These are phyloP conservation scores for Pyrenula aspistea DNA, from an alignment of 495 filamentous ascomycete species.

Conservation along the genomic window DNA sequence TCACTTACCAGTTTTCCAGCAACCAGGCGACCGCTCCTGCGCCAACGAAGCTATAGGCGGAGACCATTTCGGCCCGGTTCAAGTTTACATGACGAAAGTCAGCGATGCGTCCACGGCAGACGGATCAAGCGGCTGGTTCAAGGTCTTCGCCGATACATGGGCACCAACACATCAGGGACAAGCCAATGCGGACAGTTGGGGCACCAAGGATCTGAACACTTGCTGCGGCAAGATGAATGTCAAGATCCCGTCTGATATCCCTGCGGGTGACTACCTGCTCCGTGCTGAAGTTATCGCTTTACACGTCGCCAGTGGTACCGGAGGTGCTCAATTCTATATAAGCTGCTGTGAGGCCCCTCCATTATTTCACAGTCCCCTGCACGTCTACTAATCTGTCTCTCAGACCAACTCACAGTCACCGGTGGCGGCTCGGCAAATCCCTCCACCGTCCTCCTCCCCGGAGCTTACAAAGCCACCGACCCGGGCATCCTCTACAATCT, in stretches of 20 bases:
- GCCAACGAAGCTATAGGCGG: slow-evolving; percentile 34
- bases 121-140: slow-evolving; percentile 21
- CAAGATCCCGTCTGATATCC: slow-evolving; percentile 46
- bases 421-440: slow-evolving; percentile 37
- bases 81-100: slow-evolving; percentile 16
- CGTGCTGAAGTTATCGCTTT: slow-evolving; percentile 62
- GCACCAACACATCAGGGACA: slow-evolving; percentile 7
- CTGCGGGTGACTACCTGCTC: slow-evolving; percentile 54
- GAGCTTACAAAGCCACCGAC: slow-evolving; percentile 40
- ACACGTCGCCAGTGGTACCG: slow-evolving; percentile 34
- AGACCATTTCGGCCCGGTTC: slow-evolving; percentile 12
- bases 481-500: slow-evolving; percentile 49
- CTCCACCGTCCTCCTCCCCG: slow-evolving; percentile 40
- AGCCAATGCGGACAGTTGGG: slow-evolving; percentile 5
- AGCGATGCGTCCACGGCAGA: slow-evolving; percentile 11
- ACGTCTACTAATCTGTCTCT: not conserved
- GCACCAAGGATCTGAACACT: slow-evolving; percentile 1
- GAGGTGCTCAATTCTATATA: slow-evolving; percentile 59
- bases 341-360: slow-evolving; percentile 40
- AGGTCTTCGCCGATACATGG: slow-evolving; percentile 11
- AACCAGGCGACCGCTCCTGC: slow-evolving; percentile 30
- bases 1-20: slow-evolving; percentile 8
- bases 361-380: not conserved
- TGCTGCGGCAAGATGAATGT: slow-evolving; percentile 38
- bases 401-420: slow-evolving; percentile 42